phyloP scores from a whole-genome alignment of 1,284 basidiomycete genomes.

The Moesziomyces aphidis region DNA sequence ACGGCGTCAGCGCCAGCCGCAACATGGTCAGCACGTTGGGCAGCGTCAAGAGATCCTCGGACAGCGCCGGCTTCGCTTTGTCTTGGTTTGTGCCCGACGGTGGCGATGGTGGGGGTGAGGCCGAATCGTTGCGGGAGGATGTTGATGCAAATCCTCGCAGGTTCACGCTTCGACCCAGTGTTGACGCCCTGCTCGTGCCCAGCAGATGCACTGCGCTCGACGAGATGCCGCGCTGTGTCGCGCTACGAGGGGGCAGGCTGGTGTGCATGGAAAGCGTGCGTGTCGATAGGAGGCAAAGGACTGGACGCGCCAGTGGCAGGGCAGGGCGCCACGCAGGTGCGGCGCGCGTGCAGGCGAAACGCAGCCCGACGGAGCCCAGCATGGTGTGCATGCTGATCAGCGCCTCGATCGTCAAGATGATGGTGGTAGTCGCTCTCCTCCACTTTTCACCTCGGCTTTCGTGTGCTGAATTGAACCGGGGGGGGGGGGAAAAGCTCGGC shows the following conservation, averaged over 20 bases:
- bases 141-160: slow-evolving; percentile 3
- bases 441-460: slow-evolving; percentile 2
- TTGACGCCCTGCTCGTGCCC: too few species aligned
- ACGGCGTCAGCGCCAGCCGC: slow-evolving; percentile 86
- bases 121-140: too few species aligned
- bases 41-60: slow-evolving; percentile 93
- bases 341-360: slow-evolving; percentile 2
- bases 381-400: background rate
- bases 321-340: background rate
- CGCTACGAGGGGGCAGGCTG: too few species aligned
- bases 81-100: slow-evolving; percentile 21
- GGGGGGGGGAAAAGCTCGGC: background rate
- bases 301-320: background rate
- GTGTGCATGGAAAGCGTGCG: too few species aligned
- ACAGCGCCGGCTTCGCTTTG: slow-evolving; percentile 27
- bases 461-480: too few species aligned
- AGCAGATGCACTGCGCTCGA: background rate
- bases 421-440: slow-evolving; percentile 3
- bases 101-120: slow-evolving; percentile 59
- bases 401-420: slow-evolving; percentile 1
- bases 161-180: background rate
- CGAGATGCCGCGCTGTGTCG: background rate
- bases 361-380: slow-evolving; percentile 19
- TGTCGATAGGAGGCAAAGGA: background rate
- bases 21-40: slow-evolving; percentile 91